Base-by-base conservation (phyloP, 2,329 filamentous ascomycete genomes). In the Westerdykella aurantiaca region DNA sequence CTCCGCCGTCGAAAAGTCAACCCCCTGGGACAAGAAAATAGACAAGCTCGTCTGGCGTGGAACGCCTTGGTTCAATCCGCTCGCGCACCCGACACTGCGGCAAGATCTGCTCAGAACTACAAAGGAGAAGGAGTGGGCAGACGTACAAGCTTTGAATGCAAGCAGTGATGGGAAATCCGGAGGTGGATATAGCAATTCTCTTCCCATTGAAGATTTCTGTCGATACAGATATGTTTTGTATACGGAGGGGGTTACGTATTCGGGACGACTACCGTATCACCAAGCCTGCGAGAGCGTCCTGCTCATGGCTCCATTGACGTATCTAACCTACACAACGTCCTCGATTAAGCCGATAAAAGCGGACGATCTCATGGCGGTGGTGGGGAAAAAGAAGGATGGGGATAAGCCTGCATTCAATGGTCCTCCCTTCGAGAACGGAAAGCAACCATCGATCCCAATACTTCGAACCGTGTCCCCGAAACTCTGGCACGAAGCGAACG, bases 181-280 rank as follows among this genome's bases (percentile, higher is more conserved):
- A 13, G 14, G 13, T 18, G 35, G 16, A 16, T 17, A 18, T 12
- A 31, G 38, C 9, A 56, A 52, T 39, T 23, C 21, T 13, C 18
- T 56, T 35, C 11, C 14, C 3, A 53, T 56, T 31, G 46, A 56
- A 16, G 40, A 49, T 1, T 56, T 56, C 31, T 56, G 53, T 37
- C 31, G 34, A 18, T 53, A 50, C 38, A 56, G 43, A 35, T 55
- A 56, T 34, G 42, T 55, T 3, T 39, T 56, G 31, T 56, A 56
- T 42, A 53, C 53, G 2, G 53, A 56, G 41, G 53, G 53, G 12
- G 53, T 56, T 18, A 53, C 50, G 10, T 56, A 55, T 37, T 53
- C 50, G 12, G 53, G 53, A 9, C 23, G 53, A 10, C 31, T 55
- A 40, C 43, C 51, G 14, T 56, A 51, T 34, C 51, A 56, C 25